These are phyloP conservation scores for Wakefieldia striispora DNA, from an alignment of 768 basidiomycete genomes.

Conservation along the genomic window DNA sequence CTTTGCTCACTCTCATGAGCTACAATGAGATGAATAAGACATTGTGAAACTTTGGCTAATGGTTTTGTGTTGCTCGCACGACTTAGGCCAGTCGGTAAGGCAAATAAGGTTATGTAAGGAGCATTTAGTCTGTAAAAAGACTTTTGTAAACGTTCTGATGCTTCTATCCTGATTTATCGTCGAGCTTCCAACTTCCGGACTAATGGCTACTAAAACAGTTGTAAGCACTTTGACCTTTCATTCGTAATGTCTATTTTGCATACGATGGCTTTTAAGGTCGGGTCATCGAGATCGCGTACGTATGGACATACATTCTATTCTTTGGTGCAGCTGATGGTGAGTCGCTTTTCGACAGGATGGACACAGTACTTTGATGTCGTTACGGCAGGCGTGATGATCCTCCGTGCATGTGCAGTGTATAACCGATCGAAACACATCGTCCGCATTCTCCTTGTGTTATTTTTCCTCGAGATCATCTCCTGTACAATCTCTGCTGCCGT, in stretches of 20 bases:
- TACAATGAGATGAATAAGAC: no score
- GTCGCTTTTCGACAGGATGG: not conserved
- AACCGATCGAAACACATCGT: not conserved
- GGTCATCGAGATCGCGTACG: not conserved
- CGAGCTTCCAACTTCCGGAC: not conserved
- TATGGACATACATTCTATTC: not conserved
- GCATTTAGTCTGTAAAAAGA: no score
- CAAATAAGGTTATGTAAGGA: no score
- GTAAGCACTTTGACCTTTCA: not conserved
- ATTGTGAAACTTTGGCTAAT: no score
- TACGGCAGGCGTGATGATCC: not conserved
- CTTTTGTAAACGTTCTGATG: no score
- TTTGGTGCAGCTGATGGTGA: constrained; percentile 2
- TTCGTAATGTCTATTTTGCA: not conserved
- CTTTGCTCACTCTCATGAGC: no score
- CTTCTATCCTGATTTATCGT: no score
- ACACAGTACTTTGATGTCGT: not conserved
- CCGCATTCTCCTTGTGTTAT: not conserved
- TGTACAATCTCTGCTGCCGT: not conserved
- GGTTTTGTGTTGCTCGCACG: no score
- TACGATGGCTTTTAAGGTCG: not conserved
- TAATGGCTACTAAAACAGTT: not conserved
- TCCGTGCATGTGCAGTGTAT: not conserved
- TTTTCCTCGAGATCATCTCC: not conserved
- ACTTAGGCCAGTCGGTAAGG: no score